phyloP scores from a whole-genome alignment of 1,284 basidiomycete genomes.

The Apiotrichum gracile region DNA sequence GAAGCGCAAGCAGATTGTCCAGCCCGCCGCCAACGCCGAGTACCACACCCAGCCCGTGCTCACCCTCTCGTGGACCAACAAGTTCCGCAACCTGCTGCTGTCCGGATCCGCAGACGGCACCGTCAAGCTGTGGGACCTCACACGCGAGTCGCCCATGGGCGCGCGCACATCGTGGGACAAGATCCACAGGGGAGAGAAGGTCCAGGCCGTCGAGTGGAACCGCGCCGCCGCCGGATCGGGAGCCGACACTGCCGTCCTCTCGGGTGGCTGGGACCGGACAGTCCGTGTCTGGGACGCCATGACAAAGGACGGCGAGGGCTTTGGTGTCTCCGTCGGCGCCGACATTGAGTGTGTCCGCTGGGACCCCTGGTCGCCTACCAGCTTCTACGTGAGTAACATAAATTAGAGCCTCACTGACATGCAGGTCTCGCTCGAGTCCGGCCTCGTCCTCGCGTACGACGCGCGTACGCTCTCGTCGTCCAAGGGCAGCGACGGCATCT shows the following conservation, averaged over 20 bases:
- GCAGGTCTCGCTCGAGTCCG: constrained; percentile 87
- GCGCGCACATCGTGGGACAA: constrained; percentile 74
- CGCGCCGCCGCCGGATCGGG: constrained; percentile 53
- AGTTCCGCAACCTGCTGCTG: constrained; percentile 82
- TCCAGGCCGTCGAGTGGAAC: constrained; percentile 98
- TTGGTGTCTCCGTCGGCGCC: constrained; percentile 71
- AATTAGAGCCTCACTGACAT: background rate
- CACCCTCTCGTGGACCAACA: constrained; percentile 83
- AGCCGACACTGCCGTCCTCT: constrained; percentile 74
- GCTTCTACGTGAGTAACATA: constrained; percentile 69
- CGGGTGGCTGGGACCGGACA: constrained; percentile 89
- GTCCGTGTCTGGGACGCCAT: constrained; percentile 89
- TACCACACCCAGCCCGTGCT: constrained; percentile 94
- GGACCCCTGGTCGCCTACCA: constrained; percentile 87
- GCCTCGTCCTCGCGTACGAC: constrained; percentile 86
- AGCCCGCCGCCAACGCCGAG: constrained; percentile 59
- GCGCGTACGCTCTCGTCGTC: constrained; percentile 71
- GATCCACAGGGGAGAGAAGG: constrained; percentile 82
- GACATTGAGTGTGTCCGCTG: constrained; percentile 92
- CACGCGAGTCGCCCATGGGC: constrained; percentile 55
- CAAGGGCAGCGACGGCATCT: constrained; percentile 11
- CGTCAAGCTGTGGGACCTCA: constrained; percentile 96
- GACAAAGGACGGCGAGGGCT: constrained; percentile 64
- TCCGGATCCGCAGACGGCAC: constrained; percentile 91
- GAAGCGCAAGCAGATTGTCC: constrained; percentile 83